These are phyloP conservation scores for Colletotrichum filicis DNA, from an alignment of 2,329 filamentous ascomycete species.

Conservation along the genomic window DNA sequence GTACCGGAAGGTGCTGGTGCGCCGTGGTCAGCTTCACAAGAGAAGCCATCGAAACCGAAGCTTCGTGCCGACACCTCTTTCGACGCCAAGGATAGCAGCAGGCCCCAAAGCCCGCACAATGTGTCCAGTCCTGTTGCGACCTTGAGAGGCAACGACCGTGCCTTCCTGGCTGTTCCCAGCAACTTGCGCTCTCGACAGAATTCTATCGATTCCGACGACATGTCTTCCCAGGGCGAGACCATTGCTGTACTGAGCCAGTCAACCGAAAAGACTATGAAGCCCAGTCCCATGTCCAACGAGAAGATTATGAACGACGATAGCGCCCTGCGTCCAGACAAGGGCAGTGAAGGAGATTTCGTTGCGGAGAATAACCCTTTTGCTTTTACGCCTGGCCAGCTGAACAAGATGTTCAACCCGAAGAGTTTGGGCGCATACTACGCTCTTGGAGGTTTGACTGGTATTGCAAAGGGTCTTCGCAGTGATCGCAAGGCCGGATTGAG, in stretches of 20 bases:
- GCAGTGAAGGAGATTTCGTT: conserved; percentile 79
- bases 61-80: conserved; percentile 68
- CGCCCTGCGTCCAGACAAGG: conserved; percentile 80
- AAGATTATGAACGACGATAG: conserved; percentile 73
- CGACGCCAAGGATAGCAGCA: conserved; percentile 66
- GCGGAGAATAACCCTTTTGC: conserved; percentile 87
- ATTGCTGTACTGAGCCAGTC: conserved; percentile 61
- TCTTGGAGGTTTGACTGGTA: conserved; percentile 79
- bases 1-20: conserved; percentile 44
- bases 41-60: conserved; percentile 49
- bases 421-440: conserved; percentile 84
- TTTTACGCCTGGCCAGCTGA: conserved; percentile 84
- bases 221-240: conserved; percentile 71
- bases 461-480: conserved; percentile 82
- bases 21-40: conserved; percentile 41
- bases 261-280: conserved; percentile 54
- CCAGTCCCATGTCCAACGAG: conserved; percentile 55
- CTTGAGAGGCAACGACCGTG: conserved; percentile 54
- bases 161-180: conserved; percentile 75
- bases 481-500: conserved; percentile 81
- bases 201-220: conserved; percentile 75
- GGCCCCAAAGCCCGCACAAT: conserved; percentile 79
- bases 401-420: conserved; percentile 91
- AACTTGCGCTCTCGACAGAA: conserved; percentile 71
- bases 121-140: conserved; percentile 69